phyloP scores from a whole-genome alignment of 257 asterid genomes.

The Echium plantagineum region DNA sequence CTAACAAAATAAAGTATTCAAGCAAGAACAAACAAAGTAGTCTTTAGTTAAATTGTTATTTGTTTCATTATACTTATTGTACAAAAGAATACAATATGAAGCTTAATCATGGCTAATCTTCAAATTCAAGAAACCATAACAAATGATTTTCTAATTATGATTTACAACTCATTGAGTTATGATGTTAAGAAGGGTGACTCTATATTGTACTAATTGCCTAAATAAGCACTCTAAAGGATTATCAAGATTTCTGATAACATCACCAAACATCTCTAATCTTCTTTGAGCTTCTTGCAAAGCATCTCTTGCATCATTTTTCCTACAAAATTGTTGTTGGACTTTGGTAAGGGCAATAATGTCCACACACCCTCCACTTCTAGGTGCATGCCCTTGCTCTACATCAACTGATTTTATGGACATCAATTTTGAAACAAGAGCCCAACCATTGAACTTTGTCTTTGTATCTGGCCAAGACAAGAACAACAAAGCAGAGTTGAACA shows the following conservation, averaged over 20 bases:
- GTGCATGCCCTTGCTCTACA: background rate
- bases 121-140: background rate
- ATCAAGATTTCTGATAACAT: constrained; percentile 16
- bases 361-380: constrained; percentile 21
- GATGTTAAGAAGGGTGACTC: constrained; percentile 31
- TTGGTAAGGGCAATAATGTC: constrained; percentile 31
- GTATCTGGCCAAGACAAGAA: constrained; percentile 36
- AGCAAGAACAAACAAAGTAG: too few relatives aligned
- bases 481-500: constrained; percentile 28
- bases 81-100: background rate
- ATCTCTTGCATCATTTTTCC: constrained; percentile 14
- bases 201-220: constrained; percentile 17
- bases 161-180: background rate
- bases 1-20: too few relatives aligned
- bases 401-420: constrained; percentile 21
- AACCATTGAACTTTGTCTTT: constrained; percentile 19
- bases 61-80: background rate
- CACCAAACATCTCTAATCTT: constrained; percentile 25
- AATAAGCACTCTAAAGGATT: constrained; percentile 24
- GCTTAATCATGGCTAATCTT: background rate
- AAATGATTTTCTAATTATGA: background rate
- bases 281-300: constrained; percentile 24
- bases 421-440: constrained; percentile 27
- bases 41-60: background rate
- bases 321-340: constrained; percentile 21